A percentile compares a stretch with the other conserved stretches of the same genome.
Evolutionary conservation across 2,329 filamentous ascomycete species (phyloP).

Genomic region (Cyclaneusma minus): DNA sequence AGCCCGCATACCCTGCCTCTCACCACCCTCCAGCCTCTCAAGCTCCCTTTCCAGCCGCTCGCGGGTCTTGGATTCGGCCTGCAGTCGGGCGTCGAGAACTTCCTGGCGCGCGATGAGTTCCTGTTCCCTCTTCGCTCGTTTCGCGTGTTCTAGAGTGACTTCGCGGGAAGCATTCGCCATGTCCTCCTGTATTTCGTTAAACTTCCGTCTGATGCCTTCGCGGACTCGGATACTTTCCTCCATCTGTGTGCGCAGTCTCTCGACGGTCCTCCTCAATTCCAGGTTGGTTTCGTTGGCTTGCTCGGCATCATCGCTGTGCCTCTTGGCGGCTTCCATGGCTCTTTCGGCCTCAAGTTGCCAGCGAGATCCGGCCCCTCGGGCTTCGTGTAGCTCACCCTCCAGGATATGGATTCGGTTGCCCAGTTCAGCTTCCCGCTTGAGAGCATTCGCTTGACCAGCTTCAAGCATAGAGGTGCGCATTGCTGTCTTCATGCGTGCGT

Average conservation of each 20-base stretch:
- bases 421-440: constrained; percentile 38
- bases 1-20: constrained; percentile 49
- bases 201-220: constrained; percentile 70
- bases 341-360: constrained; percentile 48
- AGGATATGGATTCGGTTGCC: constrained; percentile 36
- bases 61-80: constrained; percentile 55
- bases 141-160: constrained; percentile 67
- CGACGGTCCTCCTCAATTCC: constrained; percentile 57
- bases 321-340: constrained; percentile 46
- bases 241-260: constrained; percentile 60
- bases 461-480: constrained; percentile 54
- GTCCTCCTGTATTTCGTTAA: constrained; percentile 74
- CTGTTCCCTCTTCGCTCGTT: constrained; percentile 64
- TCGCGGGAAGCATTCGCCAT: constrained; percentile 68
- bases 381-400: constrained; percentile 38
- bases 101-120: constrained; percentile 66
- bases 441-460: constrained; percentile 42
- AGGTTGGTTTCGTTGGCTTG: constrained; percentile 46
- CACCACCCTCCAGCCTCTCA: constrained; percentile 46
- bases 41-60: constrained; percentile 53
- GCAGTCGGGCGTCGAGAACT: constrained; percentile 61
- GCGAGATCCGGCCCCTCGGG: constrained; percentile 40
- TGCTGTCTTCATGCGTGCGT: constrained; percentile 33
- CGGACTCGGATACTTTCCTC: constrained; percentile 76
- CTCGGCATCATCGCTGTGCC: constrained; percentile 42